Percentiles rank a stretch among this genome's conserved stretches.
These are phyloP conservation scores for Phialophora macrospora DNA, from an alignment of 2,329 filamentous ascomycete genomes.

Conservation along the genomic window DNA sequence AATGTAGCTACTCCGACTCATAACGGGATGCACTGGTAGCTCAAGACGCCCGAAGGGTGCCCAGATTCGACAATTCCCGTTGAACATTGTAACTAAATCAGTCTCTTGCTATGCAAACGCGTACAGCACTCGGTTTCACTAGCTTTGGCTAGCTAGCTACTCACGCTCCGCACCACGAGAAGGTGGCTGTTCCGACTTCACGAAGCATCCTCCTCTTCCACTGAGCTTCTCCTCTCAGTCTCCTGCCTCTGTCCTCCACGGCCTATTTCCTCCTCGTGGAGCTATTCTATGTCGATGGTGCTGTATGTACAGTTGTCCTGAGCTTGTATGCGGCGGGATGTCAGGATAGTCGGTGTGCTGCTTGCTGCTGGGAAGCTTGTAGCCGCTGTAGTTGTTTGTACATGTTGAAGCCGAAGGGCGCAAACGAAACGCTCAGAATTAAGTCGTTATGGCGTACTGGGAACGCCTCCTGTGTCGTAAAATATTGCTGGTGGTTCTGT, in stretches of 20 bases:
- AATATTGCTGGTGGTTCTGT: background rate
- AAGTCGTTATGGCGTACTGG: slow-evolving; percentile 1
- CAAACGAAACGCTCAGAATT: background rate
- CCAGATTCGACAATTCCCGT: too few species aligned
- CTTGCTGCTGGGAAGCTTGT: background rate
- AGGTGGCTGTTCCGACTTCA: slow-evolving; percentile 10
- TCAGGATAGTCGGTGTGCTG: background rate
- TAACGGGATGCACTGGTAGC: too few species aligned
- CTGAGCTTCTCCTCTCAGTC: background rate
- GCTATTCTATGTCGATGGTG: background rate
- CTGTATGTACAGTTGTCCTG: background rate
- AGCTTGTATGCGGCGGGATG: background rate
- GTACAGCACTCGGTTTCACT: slow-evolving; percentile 10
- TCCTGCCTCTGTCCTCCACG: background rate
- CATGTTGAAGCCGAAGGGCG: background rate
- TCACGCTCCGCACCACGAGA: slow-evolving; percentile 11
- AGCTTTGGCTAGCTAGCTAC: background rate
- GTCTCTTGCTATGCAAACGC: background rate
- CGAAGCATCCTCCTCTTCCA: slow-evolving; percentile 10
- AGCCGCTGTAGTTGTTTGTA: background rate
- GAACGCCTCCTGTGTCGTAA: background rate
- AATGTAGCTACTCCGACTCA: too few species aligned
- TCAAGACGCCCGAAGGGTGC: too few species aligned
- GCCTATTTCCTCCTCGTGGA: background rate
- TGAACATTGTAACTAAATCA: too few species aligned